Conservation (phyloP, 768 basidiomycete genomes). For the Naganishia antarctica region DNA sequence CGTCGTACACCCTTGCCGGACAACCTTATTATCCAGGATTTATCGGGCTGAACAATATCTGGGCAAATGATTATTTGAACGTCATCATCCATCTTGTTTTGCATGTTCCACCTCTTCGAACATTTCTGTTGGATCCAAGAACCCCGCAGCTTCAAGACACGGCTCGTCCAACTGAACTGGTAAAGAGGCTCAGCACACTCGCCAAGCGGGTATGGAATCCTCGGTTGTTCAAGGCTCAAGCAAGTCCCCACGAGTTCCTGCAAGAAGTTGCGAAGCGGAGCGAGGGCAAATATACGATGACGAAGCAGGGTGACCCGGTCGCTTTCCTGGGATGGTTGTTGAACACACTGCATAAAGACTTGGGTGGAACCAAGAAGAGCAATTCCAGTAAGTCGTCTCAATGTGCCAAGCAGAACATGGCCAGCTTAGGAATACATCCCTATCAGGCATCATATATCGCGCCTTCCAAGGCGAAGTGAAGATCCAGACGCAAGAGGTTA, state of each 20-base stretch:
- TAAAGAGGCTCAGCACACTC: constrained; percentile 78
- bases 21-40: constrained; percentile 86
- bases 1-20: constrained; percentile 76
- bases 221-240: constrained; percentile 91
- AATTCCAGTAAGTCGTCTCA: constrained; percentile 75
- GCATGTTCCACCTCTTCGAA: constrained; percentile 82
- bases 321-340: constrained; percentile 95
- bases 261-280: constrained; percentile 92
- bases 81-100: constrained; percentile 89
- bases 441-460: constrained; percentile 76
- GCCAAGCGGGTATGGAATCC: constrained; percentile 97
- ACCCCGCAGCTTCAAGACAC: constrained; percentile 41
- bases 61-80: constrained; percentile 94
- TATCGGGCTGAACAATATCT: constrained; percentile 96
- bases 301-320: constrained; percentile 90
- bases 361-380: constrained; percentile 88
- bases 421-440: too few relatives aligned
- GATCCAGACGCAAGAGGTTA: constrained; percentile 87
- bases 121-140: constrained; percentile 58
- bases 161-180: constrained; percentile 60
- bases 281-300: constrained; percentile 82
- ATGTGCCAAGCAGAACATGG: too few relatives aligned
- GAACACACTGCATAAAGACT: constrained; percentile 84
- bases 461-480: constrained; percentile 92
- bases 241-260: constrained; percentile 96